Evolutionary conservation across 768 basidiomycete genomes (phyloP).

Genomic region (Hydnomerulius pinastri): DNA sequence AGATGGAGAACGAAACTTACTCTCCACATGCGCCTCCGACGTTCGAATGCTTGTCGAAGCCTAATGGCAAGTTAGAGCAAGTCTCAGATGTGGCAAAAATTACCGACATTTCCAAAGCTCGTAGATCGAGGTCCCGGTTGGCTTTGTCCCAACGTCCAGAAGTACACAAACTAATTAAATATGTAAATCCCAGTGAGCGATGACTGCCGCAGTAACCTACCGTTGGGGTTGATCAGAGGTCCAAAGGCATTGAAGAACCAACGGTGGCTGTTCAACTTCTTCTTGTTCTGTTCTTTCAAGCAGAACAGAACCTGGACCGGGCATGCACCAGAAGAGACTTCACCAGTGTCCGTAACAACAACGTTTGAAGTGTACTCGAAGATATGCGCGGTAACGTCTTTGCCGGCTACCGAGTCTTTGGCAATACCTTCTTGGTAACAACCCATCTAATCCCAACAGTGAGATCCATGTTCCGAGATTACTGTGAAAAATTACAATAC

Average conservation of each 20-base stretch:
- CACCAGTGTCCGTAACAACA: conserved; percentile 75
- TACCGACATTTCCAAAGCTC: conserved; percentile 88
- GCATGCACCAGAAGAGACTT: conserved; percentile 73
- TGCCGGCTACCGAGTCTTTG: conserved; percentile 85
- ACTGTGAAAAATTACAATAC: conserved; percentile 41
- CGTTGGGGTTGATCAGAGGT: conserved; percentile 83
- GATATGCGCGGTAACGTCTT: conserved; percentile 92
- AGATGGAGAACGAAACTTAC: conserved; percentile 38
- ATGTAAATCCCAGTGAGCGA: too few species aligned
- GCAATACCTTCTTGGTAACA: conserved; percentile 88
- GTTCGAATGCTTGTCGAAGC: conserved; percentile 78
- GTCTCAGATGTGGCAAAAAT: not conserved
- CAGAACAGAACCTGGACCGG: conserved; percentile 90
- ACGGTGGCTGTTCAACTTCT: conserved; percentile 93
- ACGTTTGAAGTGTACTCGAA: conserved; percentile 89
- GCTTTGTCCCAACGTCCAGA: conserved; percentile 95
- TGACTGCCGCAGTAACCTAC: too few species aligned
- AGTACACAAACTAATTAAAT: conserved; percentile 93
- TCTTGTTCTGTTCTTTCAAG: conserved; percentile 95
- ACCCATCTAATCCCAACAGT: conserved; percentile 59
- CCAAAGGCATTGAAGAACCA: conserved; percentile 99
- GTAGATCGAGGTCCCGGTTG: conserved; percentile 92
- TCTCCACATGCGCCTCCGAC: conserved; percentile 98
- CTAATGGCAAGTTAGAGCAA: conserved; percentile 22
- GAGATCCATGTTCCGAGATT: not conserved